Base-by-base conservation (phyloP, 2,329 filamentous ascomycete genomes). In the Diaporthe humulicola region DNA sequence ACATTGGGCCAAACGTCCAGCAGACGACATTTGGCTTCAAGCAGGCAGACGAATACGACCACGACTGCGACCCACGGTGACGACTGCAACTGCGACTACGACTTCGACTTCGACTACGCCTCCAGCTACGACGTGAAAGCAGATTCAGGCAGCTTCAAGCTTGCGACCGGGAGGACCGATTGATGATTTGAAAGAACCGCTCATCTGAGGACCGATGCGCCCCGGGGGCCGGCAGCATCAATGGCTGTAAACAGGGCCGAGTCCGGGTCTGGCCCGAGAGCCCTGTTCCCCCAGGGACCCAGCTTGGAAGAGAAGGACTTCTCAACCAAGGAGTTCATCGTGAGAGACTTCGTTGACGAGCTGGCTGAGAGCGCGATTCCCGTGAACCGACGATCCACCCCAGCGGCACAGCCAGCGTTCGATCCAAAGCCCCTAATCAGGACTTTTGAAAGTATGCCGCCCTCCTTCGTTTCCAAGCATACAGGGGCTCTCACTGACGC, bases 391-490 rank as follows among this genome's bases (percentile, higher is more conserved):
- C 93, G 94, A 75, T 98, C 96, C 19, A 92, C 90, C 10, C 89
- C 90, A 77, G 87, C 86, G 76, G 88, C 87, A 81, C 88, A 89
- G 76, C 73, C 70, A 42, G 85, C 88, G 6, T 99, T 99, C 85
- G 97, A 99, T 81, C 95, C 97, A 0, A 99, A 99, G 85, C 97
- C 97, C 42, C 88, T 99, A 79, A 99, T 99, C 80, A 93, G 97
- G 75, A 96, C 95, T 1, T 99, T 99, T 83, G 97, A 99, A 82
- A 92, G 90, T 92, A 86, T 77, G 85, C 50, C 25, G 52, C 66
- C 17, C 9, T 54, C 56, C 42, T 56, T 52, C 4, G 30, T 36
- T 19, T 30, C 17, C 40, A 30, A 22, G 22, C 30, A 19, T 45
- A 28, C 38, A 17, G 9, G 45, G 73, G 54, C 38, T 54, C 22